Percentiles rank a stretch among this genome's conserved stretches.
phyloP scores from a whole-genome alignment of 129 eudicot genomes.

The Saposhnikovia divaricata region DNA sequence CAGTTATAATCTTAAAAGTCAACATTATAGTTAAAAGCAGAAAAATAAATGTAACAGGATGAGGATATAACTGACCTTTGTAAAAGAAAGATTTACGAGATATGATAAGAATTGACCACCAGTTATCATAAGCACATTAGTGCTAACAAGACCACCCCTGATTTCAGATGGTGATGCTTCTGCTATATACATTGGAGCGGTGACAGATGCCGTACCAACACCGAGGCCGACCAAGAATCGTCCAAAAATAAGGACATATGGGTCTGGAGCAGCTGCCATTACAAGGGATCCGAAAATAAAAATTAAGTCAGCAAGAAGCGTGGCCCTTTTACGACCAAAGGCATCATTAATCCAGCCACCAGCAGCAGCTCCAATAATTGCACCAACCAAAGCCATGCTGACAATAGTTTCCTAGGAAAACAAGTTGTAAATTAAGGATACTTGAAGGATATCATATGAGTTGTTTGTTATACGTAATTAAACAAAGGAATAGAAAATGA shows the following conservation, averaged over 20 bases:
- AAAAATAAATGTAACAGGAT: background rate
- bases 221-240: constrained; percentile 83
- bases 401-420: constrained; percentile 78
- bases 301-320: constrained; percentile 76
- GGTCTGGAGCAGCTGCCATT: constrained; percentile 90
- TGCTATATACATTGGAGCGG: constrained; percentile 96
- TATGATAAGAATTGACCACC: constrained; percentile 93
- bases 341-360: constrained; percentile 86
- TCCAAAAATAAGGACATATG: constrained; percentile 78
- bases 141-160: constrained; percentile 91
- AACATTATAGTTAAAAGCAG: background rate
- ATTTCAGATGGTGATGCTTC: constrained; percentile 93
- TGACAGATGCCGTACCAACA: constrained; percentile 88
- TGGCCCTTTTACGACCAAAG: constrained; percentile 86
- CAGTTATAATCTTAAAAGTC: background rate
- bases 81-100: constrained; percentile 91
- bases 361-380: constrained; percentile 77
- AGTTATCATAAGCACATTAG: constrained; percentile 93
- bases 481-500: no score
- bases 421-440: background rate
- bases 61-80: constrained; percentile 56
- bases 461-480: background rate
- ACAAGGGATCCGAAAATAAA: constrained; percentile 63
- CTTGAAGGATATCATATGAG: background rate
- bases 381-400: constrained; percentile 97